A percentile compares a stretch with the other conserved stretches of the same genome.
phyloP scores from a whole-genome alignment of 2,329 filamentous ascomycete genomes.

The Cercospora beticola region DNA sequence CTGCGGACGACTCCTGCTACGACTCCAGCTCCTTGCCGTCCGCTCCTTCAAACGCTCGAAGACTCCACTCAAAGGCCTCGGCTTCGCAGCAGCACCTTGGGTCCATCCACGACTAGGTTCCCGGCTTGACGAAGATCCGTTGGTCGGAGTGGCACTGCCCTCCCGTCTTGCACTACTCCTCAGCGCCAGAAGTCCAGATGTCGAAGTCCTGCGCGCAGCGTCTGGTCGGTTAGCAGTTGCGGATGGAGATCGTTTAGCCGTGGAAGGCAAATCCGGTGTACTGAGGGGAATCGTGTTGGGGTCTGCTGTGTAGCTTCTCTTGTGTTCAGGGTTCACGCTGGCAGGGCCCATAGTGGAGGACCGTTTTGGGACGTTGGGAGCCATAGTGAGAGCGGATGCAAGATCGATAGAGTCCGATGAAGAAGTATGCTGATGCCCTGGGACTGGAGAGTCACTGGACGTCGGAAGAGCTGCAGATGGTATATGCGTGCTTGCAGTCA shows the following conservation, averaged over 20 bases:
- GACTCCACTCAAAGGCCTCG: constrained; percentile 22
- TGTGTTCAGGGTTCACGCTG: not conserved
- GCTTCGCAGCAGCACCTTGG: not conserved
- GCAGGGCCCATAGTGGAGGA: not conserved
- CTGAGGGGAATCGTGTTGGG: not conserved
- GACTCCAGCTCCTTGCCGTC: constrained; percentile 18
- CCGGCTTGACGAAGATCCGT: not conserved
- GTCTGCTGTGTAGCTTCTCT: not conserved
- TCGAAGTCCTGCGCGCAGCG: constrained; percentile 1
- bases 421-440: not conserved
- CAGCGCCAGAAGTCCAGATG: constrained; percentile 3
- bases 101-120: not conserved
- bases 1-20: constrained; percentile 22
- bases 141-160: constrained; percentile 14
- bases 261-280: not conserved
- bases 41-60: constrained; percentile 21
- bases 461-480: not conserved
- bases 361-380: not conserved
- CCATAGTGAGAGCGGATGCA: not conserved
- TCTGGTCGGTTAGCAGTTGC: not conserved
- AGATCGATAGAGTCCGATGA: not conserved
- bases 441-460: not conserved
- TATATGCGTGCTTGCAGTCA: not conserved
- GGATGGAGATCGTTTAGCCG: not conserved
- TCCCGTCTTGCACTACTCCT: not conserved